phyloP scores from a whole-genome alignment of 768 basidiomycete genomes.

The Candolleomyces eurysporus region DNA sequence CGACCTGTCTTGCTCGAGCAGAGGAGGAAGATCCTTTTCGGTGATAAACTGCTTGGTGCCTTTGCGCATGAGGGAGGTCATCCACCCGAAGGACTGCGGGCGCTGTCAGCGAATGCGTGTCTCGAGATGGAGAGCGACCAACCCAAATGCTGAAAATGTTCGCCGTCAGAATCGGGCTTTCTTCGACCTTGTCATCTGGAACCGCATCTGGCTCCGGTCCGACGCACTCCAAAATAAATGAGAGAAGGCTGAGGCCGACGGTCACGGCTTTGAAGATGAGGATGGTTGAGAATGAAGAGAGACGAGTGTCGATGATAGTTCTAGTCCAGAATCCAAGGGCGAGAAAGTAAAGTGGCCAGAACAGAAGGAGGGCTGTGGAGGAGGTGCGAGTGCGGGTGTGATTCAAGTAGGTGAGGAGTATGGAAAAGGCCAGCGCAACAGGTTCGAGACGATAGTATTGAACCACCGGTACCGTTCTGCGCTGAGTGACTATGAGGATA shows the following conservation, averaged over 20 bases:
- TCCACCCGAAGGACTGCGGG: conserved; percentile 73
- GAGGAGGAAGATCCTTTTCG: conserved; percentile 81
- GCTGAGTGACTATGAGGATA: conserved; percentile 32
- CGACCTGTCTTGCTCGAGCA: conserved; percentile 68
- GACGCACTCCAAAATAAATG: conserved; percentile 65
- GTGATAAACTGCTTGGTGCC: conserved; percentile 67
- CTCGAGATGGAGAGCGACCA: conserved; percentile 11
- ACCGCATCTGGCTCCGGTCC: conserved; percentile 57
- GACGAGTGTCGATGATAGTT: conserved; percentile 39
- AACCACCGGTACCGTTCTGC: conserved; percentile 40
- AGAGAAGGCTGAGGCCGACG: conserved; percentile 43
- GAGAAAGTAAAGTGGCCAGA: conserved; percentile 71
- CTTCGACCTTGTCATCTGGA: conserved; percentile 37
- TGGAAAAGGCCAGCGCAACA: conserved; percentile 45
- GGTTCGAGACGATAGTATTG: conserved; percentile 59
- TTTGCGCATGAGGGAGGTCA: conserved; percentile 76
- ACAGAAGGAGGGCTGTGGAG: conserved; percentile 71
- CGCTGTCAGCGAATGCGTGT: conserved; percentile 1
- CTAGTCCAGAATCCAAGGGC: conserved; percentile 57
- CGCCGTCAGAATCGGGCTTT: conserved; percentile 72
- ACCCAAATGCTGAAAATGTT: conserved; percentile 80
- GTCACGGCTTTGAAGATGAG: conserved; percentile 44
- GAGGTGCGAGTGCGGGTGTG: conserved; percentile 71
- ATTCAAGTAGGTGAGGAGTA: conserved; percentile 59
- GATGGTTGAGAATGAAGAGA: conserved; percentile 32